These are phyloP conservation scores for Laburnicola sp. DNA, from an alignment of 2,329 filamentous ascomycete genomes.

Conservation along the genomic window DNA sequence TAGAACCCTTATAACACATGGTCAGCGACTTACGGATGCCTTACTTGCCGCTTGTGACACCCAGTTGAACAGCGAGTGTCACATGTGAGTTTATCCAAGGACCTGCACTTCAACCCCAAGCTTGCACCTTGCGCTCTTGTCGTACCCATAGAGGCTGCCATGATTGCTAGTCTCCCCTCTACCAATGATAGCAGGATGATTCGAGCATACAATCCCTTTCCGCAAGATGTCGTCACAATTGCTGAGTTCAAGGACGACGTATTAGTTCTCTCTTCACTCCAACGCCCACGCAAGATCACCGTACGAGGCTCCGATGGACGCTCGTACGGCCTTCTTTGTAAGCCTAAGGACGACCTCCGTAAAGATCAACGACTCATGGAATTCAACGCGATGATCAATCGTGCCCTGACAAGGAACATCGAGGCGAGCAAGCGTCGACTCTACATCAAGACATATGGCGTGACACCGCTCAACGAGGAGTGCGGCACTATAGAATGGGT, in stretches of 20 bases:
- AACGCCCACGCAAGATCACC: slow-evolving; percentile 86
- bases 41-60: slow-evolving; percentile 79
- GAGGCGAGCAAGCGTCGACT: slow-evolving; percentile 88
- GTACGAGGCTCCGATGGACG: slow-evolving; percentile 88
- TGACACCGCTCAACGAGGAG: slow-evolving; percentile 95
- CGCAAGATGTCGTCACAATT: slow-evolving; percentile 83
- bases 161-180: slow-evolving; percentile 78
- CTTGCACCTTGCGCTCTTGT: slow-evolving; percentile 80
- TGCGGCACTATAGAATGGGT: slow-evolving; percentile 99
- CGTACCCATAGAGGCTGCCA: slow-evolving; percentile 81
- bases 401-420: slow-evolving; percentile 86
- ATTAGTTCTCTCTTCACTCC: slow-evolving; percentile 84
- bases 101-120: slow-evolving; percentile 83
- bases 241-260: slow-evolving; percentile 82
- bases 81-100: slow-evolving; percentile 73
- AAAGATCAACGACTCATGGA: slow-evolving; percentile 99
- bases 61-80: slow-evolving; percentile 72
- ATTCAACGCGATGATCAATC: slow-evolving; percentile 97
- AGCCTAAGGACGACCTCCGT: slow-evolving; percentile 95
- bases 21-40: slow-evolving; percentile 81
- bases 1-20: slow-evolving; percentile 71
- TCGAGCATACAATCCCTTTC: slow-evolving; percentile 80
- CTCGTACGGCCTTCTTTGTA: slow-evolving; percentile 87
- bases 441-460: slow-evolving; percentile 88
- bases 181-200: slow-evolving; percentile 69